Evolutionary conservation across 2,329 filamentous ascomycete genomes (phyloP).

Genomic region (Tolypocladium ovalisporum): DNA sequence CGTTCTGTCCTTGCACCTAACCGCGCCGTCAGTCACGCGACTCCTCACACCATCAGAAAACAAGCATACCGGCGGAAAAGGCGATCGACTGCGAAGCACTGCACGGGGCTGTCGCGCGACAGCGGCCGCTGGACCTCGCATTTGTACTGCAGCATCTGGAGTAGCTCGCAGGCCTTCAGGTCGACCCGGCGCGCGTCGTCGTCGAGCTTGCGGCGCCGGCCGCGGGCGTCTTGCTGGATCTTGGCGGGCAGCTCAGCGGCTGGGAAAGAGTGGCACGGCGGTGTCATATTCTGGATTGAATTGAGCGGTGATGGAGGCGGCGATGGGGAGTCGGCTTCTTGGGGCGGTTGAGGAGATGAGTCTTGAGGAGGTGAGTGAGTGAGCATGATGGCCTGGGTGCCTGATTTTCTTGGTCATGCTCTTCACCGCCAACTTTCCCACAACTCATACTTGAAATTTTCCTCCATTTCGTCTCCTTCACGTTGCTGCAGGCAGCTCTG

Average conservation of each 20-base stretch:
- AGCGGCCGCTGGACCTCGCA: slow-evolving; percentile 42
- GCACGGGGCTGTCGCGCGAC: slow-evolving; percentile 32
- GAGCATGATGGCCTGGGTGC: not conserved
- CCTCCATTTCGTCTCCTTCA: not conserved
- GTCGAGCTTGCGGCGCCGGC: slow-evolving; percentile 41
- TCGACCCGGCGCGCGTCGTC: slow-evolving; percentile 30
- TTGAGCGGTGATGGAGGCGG: slow-evolving; percentile 21
- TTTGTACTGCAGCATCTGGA: slow-evolving; percentile 50
- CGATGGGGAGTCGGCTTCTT: slow-evolving; percentile 37
- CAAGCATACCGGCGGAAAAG: slow-evolving; percentile 46
- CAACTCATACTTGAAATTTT: not conserved
- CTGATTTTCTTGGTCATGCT: not conserved
- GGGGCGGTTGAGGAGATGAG: slow-evolving; percentile 44
- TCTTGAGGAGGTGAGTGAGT: slow-evolving; percentile 45
- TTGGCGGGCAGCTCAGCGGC: slow-evolving; percentile 36
- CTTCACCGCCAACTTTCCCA: not conserved
- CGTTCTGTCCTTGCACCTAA: slow-evolving; percentile 47
- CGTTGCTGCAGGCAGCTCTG: not conserved
- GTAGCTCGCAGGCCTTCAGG: slow-evolving; percentile 42
- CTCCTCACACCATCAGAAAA: not conserved
- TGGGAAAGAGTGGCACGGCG: slow-evolving; percentile 45
- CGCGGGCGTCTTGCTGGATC: slow-evolving; percentile 35
- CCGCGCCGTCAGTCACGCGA: slow-evolving; percentile 1
- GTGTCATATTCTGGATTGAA: slow-evolving; percentile 37
- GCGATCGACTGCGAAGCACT: slow-evolving; percentile 46